These are phyloP conservation scores for Boletus sp. DNA, from an alignment of 768 basidiomycete species.

Conservation along the genomic window DNA sequence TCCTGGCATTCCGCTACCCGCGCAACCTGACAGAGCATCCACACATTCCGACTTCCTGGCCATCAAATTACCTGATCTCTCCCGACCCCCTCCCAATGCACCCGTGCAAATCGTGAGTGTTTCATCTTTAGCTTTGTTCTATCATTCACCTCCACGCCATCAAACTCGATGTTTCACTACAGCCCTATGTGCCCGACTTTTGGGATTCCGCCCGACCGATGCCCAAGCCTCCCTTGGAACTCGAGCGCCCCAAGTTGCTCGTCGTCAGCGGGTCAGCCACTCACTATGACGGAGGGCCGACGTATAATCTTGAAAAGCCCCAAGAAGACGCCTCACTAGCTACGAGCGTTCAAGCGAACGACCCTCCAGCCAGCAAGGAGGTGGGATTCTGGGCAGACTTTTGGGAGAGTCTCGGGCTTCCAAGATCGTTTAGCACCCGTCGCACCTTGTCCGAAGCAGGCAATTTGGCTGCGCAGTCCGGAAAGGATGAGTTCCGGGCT, in stretches of 20 bases:
- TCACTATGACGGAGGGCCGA: conserved; percentile 48
- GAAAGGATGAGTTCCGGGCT: conserved; percentile 13
- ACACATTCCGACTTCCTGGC: conserved; percentile 39
- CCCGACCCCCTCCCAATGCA: conserved; percentile 39
- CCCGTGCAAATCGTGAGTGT: conserved; percentile 59
- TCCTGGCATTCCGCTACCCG: conserved; percentile 43
- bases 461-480: conserved; percentile 11
- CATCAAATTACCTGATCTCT: conserved; percentile 57
- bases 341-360: conserved; percentile 4
- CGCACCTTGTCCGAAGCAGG: conserved; percentile 15
- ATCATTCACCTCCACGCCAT: conserved; percentile 1
- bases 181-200: conserved; percentile 64
- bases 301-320: conserved; percentile 37
- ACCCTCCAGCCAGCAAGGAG: conserved; percentile 13
- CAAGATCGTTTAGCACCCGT: conserved; percentile 29
- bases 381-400: conserved; percentile 34
- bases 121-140: background rate
- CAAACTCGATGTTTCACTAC: conserved; percentile 2
- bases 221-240: conserved; percentile 25
- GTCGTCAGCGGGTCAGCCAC: conserved; percentile 48
- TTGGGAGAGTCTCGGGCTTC: conserved; percentile 38
- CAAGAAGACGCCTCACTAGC: conserved; percentile 3
- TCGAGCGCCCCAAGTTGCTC: conserved; percentile 45
- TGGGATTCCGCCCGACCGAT: conserved; percentile 50
- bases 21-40: conserved; percentile 18